These are phyloP conservation scores for Penicillium crystallinum DNA, from an alignment of 495 filamentous ascomycete species.

Conservation along the genomic window DNA sequence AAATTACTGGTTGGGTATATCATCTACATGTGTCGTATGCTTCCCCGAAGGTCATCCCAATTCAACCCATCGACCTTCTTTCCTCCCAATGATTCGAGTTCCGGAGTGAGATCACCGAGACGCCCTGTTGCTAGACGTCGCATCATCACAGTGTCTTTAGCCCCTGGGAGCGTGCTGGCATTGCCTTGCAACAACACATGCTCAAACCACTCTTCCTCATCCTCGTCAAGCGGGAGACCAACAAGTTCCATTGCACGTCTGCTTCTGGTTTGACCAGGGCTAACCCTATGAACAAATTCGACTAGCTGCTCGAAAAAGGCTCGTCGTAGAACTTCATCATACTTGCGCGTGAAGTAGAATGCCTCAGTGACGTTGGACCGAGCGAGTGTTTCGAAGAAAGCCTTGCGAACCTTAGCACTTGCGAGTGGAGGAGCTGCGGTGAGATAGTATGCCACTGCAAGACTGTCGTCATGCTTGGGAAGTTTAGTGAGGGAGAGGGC, in stretches of 20 bases:
- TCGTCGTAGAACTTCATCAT: constrained; percentile 54
- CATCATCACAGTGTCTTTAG: constrained; percentile 67
- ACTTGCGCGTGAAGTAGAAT: constrained; percentile 64
- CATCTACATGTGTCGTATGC: constrained; percentile 29
- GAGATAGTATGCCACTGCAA: constrained; percentile 73
- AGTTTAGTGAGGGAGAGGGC: constrained; percentile 57
- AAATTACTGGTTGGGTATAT: constrained; percentile 13
- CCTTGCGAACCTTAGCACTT: constrained; percentile 50
- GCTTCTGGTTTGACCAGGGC: constrained; percentile 41
- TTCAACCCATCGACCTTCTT: constrained; percentile 49
- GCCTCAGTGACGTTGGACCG: constrained; percentile 64
- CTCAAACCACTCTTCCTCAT: constrained; percentile 71
- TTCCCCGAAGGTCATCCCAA: constrained; percentile 46
- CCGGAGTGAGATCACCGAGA: constrained; percentile 28
- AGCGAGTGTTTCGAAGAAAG: constrained; percentile 62
- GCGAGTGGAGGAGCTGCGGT: constrained; percentile 61
- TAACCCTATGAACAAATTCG: constrained; percentile 50
- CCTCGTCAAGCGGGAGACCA: constrained; percentile 58
- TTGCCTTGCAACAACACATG: constrained; percentile 57
- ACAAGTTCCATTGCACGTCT: constrained; percentile 62
- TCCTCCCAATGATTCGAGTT: constrained; percentile 39
- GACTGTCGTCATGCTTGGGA: constrained; percentile 54
- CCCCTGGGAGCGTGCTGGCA: constrained; percentile 54
- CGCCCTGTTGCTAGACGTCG: constrained; percentile 56
- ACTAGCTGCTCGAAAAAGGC: constrained; percentile 64